These are phyloP conservation scores for Ophiocordyceps unilateralis DNA, from an alignment of 2,329 filamentous ascomycete genomes.

Conservation along the genomic window DNA sequence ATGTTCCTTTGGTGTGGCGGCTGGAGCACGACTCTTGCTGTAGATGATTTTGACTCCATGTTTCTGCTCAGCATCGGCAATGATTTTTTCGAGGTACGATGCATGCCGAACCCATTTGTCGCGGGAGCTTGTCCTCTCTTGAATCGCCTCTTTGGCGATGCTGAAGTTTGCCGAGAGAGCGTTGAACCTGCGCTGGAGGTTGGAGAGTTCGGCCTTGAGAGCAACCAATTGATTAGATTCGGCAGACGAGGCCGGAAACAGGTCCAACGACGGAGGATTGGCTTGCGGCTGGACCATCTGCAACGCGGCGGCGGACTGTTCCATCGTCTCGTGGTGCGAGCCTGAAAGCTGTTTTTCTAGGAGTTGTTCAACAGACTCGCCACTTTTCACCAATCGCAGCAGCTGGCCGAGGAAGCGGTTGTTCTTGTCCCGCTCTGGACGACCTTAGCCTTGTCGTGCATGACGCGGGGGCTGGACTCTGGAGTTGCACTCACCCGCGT, in stretches of 20 bases:
- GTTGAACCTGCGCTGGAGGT: slow-evolving; percentile 21
- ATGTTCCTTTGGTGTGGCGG: not conserved
- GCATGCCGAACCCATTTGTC: slow-evolving; percentile 29
- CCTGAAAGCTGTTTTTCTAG: not conserved
- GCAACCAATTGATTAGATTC: slow-evolving; percentile 8
- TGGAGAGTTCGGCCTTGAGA: slow-evolving; percentile 14
- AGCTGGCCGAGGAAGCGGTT: not conserved
- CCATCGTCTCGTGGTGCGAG: not conserved
- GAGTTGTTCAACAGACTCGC: not conserved
- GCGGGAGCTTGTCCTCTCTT: slow-evolving; percentile 22
- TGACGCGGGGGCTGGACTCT: no score
- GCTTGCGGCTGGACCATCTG: no score
- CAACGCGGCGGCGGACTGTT: not conserved
- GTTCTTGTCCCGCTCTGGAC: not conserved
- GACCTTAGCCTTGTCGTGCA: no score
- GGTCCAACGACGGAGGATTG: no score
- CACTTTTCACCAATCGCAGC: not conserved
- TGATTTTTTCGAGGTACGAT: slow-evolving; percentile 22
- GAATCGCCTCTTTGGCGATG: slow-evolving; percentile 19
- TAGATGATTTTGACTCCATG: slow-evolving; percentile 14
- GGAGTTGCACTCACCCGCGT: slow-evolving; percentile 1
- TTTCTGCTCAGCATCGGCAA: slow-evolving; percentile 24
- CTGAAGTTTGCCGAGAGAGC: slow-evolving; percentile 24
- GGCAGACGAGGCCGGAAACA: no score
- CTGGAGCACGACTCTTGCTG: not conserved